phyloP scores from a whole-genome alignment of 2,329 filamentous ascomycete species.

The Helicocarpus griseus region DNA sequence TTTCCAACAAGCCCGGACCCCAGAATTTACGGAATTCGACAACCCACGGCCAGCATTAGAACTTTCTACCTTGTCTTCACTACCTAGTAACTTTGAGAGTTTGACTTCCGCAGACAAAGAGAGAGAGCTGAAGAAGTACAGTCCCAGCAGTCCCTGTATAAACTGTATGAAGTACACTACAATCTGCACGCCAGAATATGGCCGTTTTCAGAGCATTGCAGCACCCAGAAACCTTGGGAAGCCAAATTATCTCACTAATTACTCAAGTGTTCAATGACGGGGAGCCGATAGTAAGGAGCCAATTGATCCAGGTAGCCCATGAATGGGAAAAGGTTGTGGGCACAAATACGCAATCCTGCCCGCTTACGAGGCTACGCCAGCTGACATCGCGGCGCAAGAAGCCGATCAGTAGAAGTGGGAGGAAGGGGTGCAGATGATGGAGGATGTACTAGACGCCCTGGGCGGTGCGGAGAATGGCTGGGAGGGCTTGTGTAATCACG shows the following conservation, averaged over 20 bases:
- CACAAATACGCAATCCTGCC: neutral
- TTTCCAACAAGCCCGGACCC: constrained; percentile 15
- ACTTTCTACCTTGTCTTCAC: neutral
- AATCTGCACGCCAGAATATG: neutral
- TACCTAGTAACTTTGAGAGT: constrained; percentile 2
- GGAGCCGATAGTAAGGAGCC: constrained; percentile 5
- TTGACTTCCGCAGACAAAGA: neutral
- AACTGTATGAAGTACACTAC: constrained; percentile 7
- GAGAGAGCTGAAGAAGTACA: neutral
- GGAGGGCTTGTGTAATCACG: constrained; percentile 6
- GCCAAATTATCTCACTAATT: constrained; percentile 1
- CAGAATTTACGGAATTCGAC: neutral
- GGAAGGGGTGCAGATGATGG: constrained; percentile 4
- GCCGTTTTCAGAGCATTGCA: constrained; percentile 4
- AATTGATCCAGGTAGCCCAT: neutral
- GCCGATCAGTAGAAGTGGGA: constrained; percentile 5
- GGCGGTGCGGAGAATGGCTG: constrained; percentile 6
- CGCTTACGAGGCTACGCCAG: neutral
- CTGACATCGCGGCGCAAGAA: constrained; percentile 4
- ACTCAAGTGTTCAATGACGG: constrained; percentile 5
- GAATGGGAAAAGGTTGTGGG: constrained; percentile 5
- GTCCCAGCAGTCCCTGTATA: constrained; percentile 3
- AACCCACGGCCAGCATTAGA: neutral
- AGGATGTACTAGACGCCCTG: constrained; percentile 5
- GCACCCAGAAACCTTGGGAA: neutral